A percentile compares a stretch with the other conserved stretches of the same genome.
phyloP scores from a whole-genome alignment of 2,329 filamentous ascomycete species.

The Trichoderma atroviride region DNA sequence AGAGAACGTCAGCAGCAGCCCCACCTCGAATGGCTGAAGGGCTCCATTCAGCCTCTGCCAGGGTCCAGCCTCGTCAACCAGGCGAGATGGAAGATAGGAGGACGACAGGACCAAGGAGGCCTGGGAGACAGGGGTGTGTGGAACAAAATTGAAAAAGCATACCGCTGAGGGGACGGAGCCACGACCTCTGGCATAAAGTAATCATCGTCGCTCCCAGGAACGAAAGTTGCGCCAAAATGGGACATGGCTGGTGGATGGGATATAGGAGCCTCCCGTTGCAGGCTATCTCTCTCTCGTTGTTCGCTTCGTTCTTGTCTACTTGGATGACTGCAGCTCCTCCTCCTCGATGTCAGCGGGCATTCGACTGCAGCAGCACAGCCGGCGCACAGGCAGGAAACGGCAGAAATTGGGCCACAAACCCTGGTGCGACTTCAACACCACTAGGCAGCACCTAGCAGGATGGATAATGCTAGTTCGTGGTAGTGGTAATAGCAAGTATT shows the following conservation, averaged over 20 bases:
- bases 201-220: constrained; percentile 60
- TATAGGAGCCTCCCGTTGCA: background rate
- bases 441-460: background rate
- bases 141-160: constrained; percentile 24
- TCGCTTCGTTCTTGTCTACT: background rate
- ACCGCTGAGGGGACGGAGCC: constrained; percentile 62
- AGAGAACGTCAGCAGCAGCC: constrained; percentile 42
- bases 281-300: background rate
- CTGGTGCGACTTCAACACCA: constrained; percentile 8
- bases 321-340: background rate
- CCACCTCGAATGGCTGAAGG: constrained; percentile 33
- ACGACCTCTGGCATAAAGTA: constrained; percentile 64
- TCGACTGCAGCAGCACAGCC: constrained; percentile 9
- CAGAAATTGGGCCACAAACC: constrained; percentile 13
- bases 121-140: constrained; percentile 11
- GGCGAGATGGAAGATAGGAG: constrained; percentile 28
- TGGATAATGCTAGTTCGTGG: background rate
- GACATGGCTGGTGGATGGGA: constrained; percentile 33
- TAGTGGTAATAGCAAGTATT: background rate
- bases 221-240: constrained; percentile 58
- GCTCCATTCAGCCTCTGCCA: constrained; percentile 23
- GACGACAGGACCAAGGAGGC: constrained; percentile 18
- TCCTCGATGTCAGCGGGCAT: constrained; percentile 16
- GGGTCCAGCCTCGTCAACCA: constrained; percentile 17
- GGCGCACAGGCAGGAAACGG: background rate